Percentiles rank a stretch among this genome's conserved stretches.
Evolutionary conservation across 2,329 filamentous ascomycete species (phyloP).

Genomic region (Fusarium succisae): DNA sequence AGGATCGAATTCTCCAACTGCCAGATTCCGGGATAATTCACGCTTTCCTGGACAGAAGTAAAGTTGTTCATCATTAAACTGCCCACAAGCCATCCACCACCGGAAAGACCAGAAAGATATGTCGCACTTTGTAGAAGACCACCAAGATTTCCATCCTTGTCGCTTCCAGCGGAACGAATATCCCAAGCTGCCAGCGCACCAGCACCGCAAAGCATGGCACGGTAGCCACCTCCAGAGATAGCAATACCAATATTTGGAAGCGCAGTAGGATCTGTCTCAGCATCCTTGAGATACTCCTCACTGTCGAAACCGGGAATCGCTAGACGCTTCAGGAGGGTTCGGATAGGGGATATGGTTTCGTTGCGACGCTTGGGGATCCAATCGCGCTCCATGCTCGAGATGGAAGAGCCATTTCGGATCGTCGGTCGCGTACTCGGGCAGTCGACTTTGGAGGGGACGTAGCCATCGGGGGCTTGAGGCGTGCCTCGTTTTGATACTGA

Average conservation of each 20-base stretch:
- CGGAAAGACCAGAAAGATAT: conserved; percentile 83
- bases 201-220: conserved; percentile 85
- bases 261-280: conserved; percentile 44
- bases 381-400: conserved; percentile 75
- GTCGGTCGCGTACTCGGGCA: conserved; percentile 77
- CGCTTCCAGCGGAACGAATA: conserved; percentile 65
- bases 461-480: conserved; percentile 60
- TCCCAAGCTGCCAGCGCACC: conserved; percentile 85
- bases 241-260: conserved; percentile 75
- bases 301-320: conserved; percentile 83
- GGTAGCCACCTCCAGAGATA: conserved; percentile 84
- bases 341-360: conserved; percentile 80
- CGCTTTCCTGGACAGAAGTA: conserved; percentile 61
- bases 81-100: conserved; percentile 86
- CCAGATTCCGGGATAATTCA: conserved; percentile 52
- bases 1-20: conserved; percentile 55
- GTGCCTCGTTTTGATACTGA: conserved; percentile 41
- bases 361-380: conserved; percentile 79
- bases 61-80: conserved; percentile 88
- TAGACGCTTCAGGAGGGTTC: conserved; percentile 74
- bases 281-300: conserved; percentile 69
- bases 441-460: conserved; percentile 72
- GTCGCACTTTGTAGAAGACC: conserved; percentile 84
- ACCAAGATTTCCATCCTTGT: conserved; percentile 71
- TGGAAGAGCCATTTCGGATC: conserved; percentile 67